Conservation (phyloP, 1,284 basidiomycete species). For the Trametes polyzona region DNA sequence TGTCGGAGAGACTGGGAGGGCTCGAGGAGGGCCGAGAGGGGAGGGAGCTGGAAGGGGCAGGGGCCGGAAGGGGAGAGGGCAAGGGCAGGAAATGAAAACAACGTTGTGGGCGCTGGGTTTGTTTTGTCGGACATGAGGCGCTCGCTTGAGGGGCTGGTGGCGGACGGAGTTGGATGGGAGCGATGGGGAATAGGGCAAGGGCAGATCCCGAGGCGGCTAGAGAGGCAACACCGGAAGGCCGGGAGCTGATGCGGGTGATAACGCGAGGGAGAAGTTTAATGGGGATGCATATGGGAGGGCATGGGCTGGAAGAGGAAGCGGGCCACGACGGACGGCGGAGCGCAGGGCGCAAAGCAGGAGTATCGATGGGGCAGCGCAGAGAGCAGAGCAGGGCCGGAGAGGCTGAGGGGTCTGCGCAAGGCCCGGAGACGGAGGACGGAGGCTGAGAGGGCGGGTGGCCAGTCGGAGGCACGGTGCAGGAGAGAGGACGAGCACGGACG, state of each 20-base stretch:
- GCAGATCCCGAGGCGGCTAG: constrained; percentile 19
- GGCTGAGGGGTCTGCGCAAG: background rate
- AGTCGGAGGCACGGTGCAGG: background rate
- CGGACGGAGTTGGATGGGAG: constrained; percentile 21
- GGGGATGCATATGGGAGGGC: background rate
- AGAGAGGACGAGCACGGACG: background rate
- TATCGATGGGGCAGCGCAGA: background rate
- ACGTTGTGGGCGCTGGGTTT: constrained; percentile 33
- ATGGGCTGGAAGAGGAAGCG: constrained; percentile 9
- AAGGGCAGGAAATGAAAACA: constrained; percentile 35
- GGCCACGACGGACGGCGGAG: background rate
- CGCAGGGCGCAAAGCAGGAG: background rate
- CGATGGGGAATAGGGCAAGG: constrained; percentile 14
- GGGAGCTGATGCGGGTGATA: constrained; percentile 27
- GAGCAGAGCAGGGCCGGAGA: background rate
- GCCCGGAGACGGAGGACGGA: background rate
- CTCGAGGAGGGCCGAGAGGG: too few relatives aligned
- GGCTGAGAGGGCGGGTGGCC: background rate
- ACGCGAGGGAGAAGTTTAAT: constrained; percentile 6
- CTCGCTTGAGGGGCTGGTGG: constrained; percentile 23
- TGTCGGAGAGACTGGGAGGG: constrained; percentile 14
- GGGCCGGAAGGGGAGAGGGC: constrained; percentile 28
- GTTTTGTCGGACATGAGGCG: constrained; percentile 29
- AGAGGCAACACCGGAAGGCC: constrained; percentile 11
- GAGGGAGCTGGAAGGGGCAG: constrained; percentile 3